These are phyloP conservation scores for Mycena filopes DNA, from an alignment of 768 basidiomycete genomes.

Conservation along the genomic window DNA sequence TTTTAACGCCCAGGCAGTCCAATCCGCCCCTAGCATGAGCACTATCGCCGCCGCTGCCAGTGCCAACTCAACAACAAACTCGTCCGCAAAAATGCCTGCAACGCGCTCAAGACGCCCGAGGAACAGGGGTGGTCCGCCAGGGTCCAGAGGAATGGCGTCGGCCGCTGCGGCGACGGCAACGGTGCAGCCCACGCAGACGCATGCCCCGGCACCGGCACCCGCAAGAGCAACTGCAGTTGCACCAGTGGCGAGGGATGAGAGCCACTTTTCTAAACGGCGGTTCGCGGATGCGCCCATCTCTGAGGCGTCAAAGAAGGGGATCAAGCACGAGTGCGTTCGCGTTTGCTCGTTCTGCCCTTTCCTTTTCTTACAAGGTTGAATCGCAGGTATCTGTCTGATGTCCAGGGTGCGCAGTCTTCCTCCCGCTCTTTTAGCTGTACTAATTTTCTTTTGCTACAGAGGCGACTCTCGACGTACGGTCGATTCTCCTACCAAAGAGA, in stretches of 20 bases:
- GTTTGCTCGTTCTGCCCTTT: slow-evolving; percentile 4
- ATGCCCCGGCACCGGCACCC: neutral
- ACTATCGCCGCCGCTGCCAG: slow-evolving; percentile 3
- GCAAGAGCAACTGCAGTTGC: neutral
- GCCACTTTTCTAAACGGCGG: slow-evolving; percentile 43
- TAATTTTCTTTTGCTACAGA: slow-evolving; percentile 35
- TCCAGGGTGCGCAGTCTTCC: slow-evolving; percentile 49
- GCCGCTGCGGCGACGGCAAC: slow-evolving; percentile 20
- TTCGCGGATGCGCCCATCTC: slow-evolving; percentile 53
- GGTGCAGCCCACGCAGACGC: neutral
- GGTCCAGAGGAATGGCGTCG: slow-evolving; percentile 16
- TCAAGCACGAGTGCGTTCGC: slow-evolving; percentile 53
- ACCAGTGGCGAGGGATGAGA: slow-evolving; percentile 7
- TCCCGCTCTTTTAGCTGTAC: neutral
- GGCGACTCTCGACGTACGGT: slow-evolving; percentile 53
- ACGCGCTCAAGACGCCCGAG: slow-evolving; percentile 24
- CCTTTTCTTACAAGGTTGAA: neutral
- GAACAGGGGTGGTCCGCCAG: slow-evolving; percentile 15
- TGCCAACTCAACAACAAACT: no score
- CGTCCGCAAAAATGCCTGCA: slow-evolving; percentile 19
- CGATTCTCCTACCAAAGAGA: neutral
- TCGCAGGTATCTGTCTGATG: slow-evolving; percentile 56
- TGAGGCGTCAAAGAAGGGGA: slow-evolving; percentile 49
- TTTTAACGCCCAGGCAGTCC: neutral
- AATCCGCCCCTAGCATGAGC: slow-evolving; percentile 4